These are phyloP conservation scores for Colletotrichum zoysiae DNA, from an alignment of 2,329 filamentous ascomycete species.

Conservation along the genomic window DNA sequence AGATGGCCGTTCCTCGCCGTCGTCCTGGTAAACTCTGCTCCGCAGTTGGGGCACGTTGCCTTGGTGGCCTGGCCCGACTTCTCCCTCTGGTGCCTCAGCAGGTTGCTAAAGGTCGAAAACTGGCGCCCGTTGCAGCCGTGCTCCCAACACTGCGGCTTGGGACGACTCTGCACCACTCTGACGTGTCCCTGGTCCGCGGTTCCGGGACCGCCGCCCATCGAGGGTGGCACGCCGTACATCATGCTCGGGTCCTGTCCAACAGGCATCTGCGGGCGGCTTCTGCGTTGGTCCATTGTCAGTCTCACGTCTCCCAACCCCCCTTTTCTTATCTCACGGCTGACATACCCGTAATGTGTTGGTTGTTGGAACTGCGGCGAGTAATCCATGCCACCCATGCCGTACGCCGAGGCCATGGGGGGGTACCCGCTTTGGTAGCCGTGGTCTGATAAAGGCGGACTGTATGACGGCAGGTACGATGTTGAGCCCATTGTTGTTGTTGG, in stretches of 20 bases:
- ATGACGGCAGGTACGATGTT: constrained; percentile 62
- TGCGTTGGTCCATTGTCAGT: constrained; percentile 43
- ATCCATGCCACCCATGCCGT: constrained; percentile 58
- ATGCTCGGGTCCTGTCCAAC: constrained; percentile 55
- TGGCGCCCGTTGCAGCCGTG: constrained; percentile 96
- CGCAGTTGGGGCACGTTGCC: constrained; percentile 89
- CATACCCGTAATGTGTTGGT: constrained; percentile 57
- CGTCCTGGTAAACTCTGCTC: constrained; percentile 92
- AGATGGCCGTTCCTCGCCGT: constrained; percentile 88
- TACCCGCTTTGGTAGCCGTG: constrained; percentile 49
- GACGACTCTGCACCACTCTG: constrained; percentile 79
- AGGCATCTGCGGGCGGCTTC: constrained; percentile 55
- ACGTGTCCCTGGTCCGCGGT: constrained; percentile 61
- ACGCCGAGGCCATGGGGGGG: constrained; percentile 54
- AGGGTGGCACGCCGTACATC: constrained; percentile 59
- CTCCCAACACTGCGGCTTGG: constrained; percentile 97
- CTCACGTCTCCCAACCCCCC: neutral
- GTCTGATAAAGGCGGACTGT: constrained; percentile 63
- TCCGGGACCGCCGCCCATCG: constrained; percentile 51
- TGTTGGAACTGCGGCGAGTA: constrained; percentile 54
- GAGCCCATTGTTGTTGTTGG: constrained; percentile 58
- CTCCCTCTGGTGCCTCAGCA: constrained; percentile 91
- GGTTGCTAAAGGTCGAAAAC: constrained; percentile 96
- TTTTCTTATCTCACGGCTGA: constrained; percentile 11
- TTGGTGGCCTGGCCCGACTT: constrained; percentile 93